These are phyloP conservation scores for Veloboletus limbatus DNA, from an alignment of 1,284 basidiomycete genomes.

Conservation along the genomic window DNA sequence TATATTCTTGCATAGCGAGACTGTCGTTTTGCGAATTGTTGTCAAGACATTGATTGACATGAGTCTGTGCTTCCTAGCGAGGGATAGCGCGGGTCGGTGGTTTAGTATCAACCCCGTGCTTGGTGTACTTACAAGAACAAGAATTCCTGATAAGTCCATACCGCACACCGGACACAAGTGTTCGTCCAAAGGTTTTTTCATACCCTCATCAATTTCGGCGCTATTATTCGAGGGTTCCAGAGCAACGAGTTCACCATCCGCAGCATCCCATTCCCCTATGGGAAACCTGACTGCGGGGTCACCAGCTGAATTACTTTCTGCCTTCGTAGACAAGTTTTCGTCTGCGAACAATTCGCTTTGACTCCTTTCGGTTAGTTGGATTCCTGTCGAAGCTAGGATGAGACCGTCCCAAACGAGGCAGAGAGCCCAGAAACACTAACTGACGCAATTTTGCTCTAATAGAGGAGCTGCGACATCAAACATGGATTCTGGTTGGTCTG, in stretches of 20 bases:
- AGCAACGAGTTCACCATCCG: constrained; percentile 54
- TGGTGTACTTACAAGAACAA: constrained; percentile 31
- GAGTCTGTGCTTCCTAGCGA: constrained; percentile 43
- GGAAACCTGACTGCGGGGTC: constrained; percentile 19
- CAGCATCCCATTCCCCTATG: constrained; percentile 52
- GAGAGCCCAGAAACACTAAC: constrained; percentile 17
- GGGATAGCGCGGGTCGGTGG: background rate
- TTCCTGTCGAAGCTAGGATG: constrained; percentile 9
- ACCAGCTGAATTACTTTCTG: background rate
- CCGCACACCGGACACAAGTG: constrained; percentile 42
- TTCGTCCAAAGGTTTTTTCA: background rate
- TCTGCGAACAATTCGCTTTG: background rate
- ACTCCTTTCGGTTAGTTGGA: background rate
- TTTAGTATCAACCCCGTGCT: background rate
- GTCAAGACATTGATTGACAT: constrained; percentile 54
- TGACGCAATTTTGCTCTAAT: background rate
- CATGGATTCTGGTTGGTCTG: constrained; percentile 7
- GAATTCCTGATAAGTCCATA: constrained; percentile 25
- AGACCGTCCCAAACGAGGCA: background rate
- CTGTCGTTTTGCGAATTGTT: constrained; percentile 3
- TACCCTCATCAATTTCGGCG: constrained; percentile 18
- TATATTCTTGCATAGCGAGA: background rate
- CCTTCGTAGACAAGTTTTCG: background rate
- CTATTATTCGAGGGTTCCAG: constrained; percentile 28
- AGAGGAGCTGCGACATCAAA: constrained; percentile 24